These are phyloP conservation scores for Hypoxylon trugodes DNA, from an alignment of 495 filamentous ascomycete species.

Conservation along the genomic window DNA sequence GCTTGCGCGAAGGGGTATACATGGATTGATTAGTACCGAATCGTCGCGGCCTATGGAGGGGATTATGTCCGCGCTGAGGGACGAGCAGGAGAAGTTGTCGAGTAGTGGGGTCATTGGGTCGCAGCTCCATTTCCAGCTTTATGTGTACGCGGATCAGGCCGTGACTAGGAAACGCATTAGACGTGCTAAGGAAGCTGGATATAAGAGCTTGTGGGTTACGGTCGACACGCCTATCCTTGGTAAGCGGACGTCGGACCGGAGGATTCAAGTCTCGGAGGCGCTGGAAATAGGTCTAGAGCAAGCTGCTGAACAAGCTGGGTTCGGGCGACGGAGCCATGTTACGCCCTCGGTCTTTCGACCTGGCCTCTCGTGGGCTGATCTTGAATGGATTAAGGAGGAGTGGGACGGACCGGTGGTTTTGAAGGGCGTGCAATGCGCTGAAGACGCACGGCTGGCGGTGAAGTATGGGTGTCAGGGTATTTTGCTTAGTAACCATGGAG, in stretches of 20 bases:
- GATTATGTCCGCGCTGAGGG: slow-evolving; percentile 40
- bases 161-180: slow-evolving; percentile 67
- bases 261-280: slow-evolving; percentile 61
- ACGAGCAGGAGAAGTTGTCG: slow-evolving; percentile 39
- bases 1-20: slow-evolving; percentile 33
- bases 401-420: slow-evolving; percentile 87
- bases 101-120: slow-evolving; percentile 47
- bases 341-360: slow-evolving; percentile 69
- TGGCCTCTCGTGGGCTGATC: slow-evolving; percentile 82
- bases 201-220: slow-evolving; percentile 66
- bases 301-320: slow-evolving; percentile 33
- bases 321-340: slow-evolving; percentile 31
- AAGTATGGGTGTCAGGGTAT: slow-evolving; percentile 78
- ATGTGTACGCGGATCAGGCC: slow-evolving; percentile 69
- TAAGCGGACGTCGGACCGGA: slow-evolving; percentile 64
- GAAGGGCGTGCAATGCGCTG: slow-evolving; percentile 86
- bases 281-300: slow-evolving; percentile 44
- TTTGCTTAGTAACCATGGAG: slow-evolving; percentile 88
- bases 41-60: slow-evolving; percentile 51
- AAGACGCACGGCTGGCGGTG: slow-evolving; percentile 80
- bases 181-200: slow-evolving; percentile 69
- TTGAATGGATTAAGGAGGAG: slow-evolving; percentile 82
- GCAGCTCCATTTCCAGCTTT: slow-evolving; percentile 67
- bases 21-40: slow-evolving; percentile 56
- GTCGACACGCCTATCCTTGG: slow-evolving; percentile 68